phyloP scores from a whole-genome alignment of 306 rosid species.

The Oemleria cerasiformis region DNA sequence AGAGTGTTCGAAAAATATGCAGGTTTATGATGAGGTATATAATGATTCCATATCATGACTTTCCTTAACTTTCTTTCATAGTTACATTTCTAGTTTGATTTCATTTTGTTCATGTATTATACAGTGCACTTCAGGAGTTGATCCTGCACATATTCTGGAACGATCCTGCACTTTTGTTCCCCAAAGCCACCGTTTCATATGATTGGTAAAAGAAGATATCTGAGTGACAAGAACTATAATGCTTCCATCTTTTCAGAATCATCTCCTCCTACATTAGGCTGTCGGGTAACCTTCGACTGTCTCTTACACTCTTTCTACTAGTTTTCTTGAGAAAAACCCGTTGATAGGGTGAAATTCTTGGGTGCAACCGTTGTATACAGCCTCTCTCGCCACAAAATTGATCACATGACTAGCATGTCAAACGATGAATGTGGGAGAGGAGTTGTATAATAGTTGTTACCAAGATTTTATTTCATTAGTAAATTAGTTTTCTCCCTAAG shows the following conservation, averaged over 20 bases:
- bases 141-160: constrained; percentile 32
- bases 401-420: too few relatives aligned
- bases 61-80: neutral
- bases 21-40: constrained; percentile 23
- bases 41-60: neutral
- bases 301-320: neutral
- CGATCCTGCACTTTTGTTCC: constrained; percentile 21
- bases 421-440: too few relatives aligned
- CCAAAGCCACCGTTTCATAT: constrained; percentile 6
- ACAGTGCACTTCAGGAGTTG: constrained; percentile 42
- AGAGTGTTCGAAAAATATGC: constrained; percentile 33
- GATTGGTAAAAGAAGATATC: constrained; percentile 30
- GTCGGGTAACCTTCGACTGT: constrained; percentile 53
- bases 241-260: constrained; percentile 7
- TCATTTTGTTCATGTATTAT: neutral
- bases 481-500: too few relatives aligned
- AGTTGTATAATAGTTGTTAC: too few relatives aligned
- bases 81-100: neutral
- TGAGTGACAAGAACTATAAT: constrained; percentile 11
- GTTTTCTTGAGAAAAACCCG: neutral
- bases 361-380: too few relatives aligned
- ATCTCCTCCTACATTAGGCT: constrained; percentile 27
- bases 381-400: neutral
- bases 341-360: neutral
- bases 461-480: too few relatives aligned